Evolutionary conservation across 768 basidiomycete genomes (phyloP).

Genomic region (Auricularia sp.): DNA sequence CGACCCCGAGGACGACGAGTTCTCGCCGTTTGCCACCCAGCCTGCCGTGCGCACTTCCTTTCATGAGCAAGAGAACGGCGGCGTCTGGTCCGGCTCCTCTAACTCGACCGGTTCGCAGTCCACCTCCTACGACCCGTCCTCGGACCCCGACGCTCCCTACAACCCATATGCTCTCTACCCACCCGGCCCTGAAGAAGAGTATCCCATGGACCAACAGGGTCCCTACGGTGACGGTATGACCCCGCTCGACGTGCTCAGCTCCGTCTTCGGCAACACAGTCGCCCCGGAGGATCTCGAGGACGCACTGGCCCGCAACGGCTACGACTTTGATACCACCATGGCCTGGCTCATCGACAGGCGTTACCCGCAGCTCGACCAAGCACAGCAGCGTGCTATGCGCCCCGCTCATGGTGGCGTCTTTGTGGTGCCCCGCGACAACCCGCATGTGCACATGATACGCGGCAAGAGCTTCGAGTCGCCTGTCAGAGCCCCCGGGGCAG

Average conservation of each 20-base stretch:
- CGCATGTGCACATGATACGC: not conserved
- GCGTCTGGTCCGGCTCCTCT: conserved; percentile 34
- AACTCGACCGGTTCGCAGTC: conserved; percentile 25
- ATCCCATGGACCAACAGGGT: conserved; percentile 25
- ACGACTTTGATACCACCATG: conserved; percentile 95
- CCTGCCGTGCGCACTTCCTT: conserved; percentile 23
- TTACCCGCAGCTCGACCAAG: conserved; percentile 33
- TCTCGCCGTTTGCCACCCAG: conserved; percentile 53
- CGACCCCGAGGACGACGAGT: conserved; percentile 59
- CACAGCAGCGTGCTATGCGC: conserved; percentile 29
- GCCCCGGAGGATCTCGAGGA: conserved; percentile 90
- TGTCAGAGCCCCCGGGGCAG: conserved; percentile 14
- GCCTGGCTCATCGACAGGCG: conserved; percentile 77
- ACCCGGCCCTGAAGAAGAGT: conserved; percentile 13
- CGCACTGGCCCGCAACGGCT: conserved; percentile 75
- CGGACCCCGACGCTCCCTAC: conserved; percentile 35
- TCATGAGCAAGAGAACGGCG: conserved; percentile 53
- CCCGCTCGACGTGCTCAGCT: conserved; percentile 89
- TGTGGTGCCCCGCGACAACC: conserved; percentile 48
- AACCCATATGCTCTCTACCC: conserved; percentile 18
- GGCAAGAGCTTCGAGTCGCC: not conserved
- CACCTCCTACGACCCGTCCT: conserved; percentile 12
- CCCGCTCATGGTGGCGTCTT: conserved; percentile 57
- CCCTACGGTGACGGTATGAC: conserved; percentile 82
- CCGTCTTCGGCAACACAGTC: conserved; percentile 85